Evolutionary conservation across 192 early-diverging fungal genomes (phyloP).

Genomic region (Coemansia sp.): DNA sequence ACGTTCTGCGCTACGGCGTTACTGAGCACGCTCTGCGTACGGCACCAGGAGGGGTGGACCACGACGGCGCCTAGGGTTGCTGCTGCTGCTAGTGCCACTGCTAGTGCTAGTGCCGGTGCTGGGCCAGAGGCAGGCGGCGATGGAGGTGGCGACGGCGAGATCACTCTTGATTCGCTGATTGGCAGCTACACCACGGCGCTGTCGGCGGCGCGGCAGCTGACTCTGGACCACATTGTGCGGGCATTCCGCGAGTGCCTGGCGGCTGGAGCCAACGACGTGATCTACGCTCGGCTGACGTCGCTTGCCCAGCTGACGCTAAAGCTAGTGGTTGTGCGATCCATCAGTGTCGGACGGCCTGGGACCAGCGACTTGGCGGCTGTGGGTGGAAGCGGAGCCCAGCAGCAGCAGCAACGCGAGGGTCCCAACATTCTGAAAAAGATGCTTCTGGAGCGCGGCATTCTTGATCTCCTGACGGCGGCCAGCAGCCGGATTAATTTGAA

Average conservation of each 20-base stretch:
- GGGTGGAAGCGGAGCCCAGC: background rate
- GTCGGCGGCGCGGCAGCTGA: conserved; percentile 31
- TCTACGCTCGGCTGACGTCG: conserved; percentile 43
- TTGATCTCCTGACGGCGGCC: conserved; percentile 70
- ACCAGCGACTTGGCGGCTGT: background rate
- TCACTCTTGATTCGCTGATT: conserved; percentile 24
- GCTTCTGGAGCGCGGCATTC: conserved; percentile 88
- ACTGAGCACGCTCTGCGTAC: conserved; percentile 52
- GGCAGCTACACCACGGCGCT: conserved; percentile 37
- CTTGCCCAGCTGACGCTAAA: conserved; percentile 40
- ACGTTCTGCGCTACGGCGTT: conserved; percentile 67
- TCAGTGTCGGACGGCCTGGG: conserved; percentile 33
- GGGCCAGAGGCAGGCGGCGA: background rate
- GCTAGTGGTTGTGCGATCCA: conserved; percentile 45
- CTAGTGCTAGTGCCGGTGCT: background rate
- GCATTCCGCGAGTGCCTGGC: conserved; percentile 51
- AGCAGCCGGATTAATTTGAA: conserved; percentile 85
- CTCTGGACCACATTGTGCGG: conserved; percentile 44
- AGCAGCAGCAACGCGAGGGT: conserved; percentile 14
- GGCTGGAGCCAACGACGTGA: conserved; percentile 22
- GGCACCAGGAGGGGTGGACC: conserved; percentile 40
- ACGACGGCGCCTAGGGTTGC: too few species aligned
- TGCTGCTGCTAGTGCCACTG: too few species aligned
- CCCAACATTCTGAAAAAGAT: conserved; percentile 48
- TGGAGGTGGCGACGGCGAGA: conserved; percentile 1